A percentile compares a stretch with the other conserved stretches of the same genome.
phyloP scores from a whole-genome alignment of 805 yeast species.

The Hanseniaspora hatyaiensis region DNA sequence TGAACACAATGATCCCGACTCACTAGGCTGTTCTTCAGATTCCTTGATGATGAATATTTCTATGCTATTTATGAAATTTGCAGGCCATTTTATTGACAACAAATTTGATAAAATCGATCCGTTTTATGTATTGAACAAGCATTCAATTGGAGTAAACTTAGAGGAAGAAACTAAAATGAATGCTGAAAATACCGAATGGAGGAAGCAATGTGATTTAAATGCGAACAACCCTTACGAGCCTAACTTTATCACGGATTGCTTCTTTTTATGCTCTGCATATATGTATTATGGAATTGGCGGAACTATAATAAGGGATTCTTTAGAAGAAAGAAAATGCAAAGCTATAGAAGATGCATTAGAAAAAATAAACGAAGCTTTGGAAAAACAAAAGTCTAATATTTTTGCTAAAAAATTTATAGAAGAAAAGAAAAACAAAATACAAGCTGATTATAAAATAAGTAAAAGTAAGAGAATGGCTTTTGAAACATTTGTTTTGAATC shows the following conservation, averaged over 20 bases:
- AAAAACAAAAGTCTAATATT: constrained; percentile 37
- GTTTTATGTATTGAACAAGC: constrained; percentile 48
- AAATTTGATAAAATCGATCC: constrained; percentile 70
- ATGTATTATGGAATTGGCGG: constrained; percentile 88
- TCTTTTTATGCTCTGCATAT: constrained; percentile 65
- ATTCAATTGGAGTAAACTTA: constrained; percentile 44
- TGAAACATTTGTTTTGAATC: constrained; percentile 49
- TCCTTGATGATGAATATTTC: constrained; percentile 73
- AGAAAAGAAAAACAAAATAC: constrained; percentile 26
- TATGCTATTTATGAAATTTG: constrained; percentile 52
- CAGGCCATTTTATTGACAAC: constrained; percentile 72
- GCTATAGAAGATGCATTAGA: constrained; percentile 34
- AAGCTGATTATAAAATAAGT: constrained; percentile 4
- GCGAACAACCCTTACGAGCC: constrained; percentile 30
- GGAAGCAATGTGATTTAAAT: constrained; percentile 29
- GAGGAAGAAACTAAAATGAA: constrained; percentile 73
- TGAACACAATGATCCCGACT: constrained; percentile 57
- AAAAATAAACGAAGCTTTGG: constrained; percentile 28
- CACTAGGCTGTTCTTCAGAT: constrained; percentile 49
- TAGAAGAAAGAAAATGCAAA: constrained; percentile 41
- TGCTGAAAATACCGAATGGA: constrained; percentile 59
- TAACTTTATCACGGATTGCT: constrained; percentile 87
- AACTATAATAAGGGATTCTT: constrained; percentile 43
- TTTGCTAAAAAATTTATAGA: constrained; percentile 37
- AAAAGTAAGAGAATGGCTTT: constrained; percentile 24